Evolutionary conservation across 2,329 filamentous ascomycete species (phyloP), one percentile per base, ranked within the genome.

Genomic region (Phyllachora maydis): DNA sequence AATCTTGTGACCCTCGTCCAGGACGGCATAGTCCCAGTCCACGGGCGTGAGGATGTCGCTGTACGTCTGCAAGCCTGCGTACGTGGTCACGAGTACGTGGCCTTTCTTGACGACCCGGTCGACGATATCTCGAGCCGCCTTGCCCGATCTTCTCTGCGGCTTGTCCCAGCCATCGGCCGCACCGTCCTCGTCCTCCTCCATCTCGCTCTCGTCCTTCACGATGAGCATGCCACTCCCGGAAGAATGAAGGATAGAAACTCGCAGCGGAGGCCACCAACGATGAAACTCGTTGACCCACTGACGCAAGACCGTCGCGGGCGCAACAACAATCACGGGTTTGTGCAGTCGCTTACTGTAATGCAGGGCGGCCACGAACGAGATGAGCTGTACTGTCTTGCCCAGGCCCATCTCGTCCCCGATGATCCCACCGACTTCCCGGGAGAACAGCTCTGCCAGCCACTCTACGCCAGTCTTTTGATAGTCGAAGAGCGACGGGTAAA

Each of bases 201-300:
- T 42, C 12, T 39, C 45, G 15, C 65, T 65, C 43, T 85, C 77
- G 23, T 59, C 57, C 16, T 55, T 57, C 13, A 90, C 56, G 33
- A 91, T 82, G 25, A 93, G 54, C 85, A 98, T 95, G 11, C 88
- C 90, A 43, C 82, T 95, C 3, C 88, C 88, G 4, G 88, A 93
- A 1, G 81, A 81, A 42, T 98, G 88, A 23, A 98, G 46, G 30
- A 98, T 95, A 0, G 83, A 91, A 4, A 98, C 88, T 19, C 90
- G 67, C 16, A 98, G 56, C n/a, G 88, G 74, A n/a, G 88, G 88
- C 90, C 90, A 98, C 90, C 90, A 98, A 8, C 74, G 70, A 47
- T 98, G 90, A 36, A 98, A 95, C 41, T 98, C 88, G 32, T 90
- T 91, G 8, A 93, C 88, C 88, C 88, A 98, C 43, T 98, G 88